Conservation (phyloP, 192 early-diverging fungal species). For the Coemansia sp. region DNA sequence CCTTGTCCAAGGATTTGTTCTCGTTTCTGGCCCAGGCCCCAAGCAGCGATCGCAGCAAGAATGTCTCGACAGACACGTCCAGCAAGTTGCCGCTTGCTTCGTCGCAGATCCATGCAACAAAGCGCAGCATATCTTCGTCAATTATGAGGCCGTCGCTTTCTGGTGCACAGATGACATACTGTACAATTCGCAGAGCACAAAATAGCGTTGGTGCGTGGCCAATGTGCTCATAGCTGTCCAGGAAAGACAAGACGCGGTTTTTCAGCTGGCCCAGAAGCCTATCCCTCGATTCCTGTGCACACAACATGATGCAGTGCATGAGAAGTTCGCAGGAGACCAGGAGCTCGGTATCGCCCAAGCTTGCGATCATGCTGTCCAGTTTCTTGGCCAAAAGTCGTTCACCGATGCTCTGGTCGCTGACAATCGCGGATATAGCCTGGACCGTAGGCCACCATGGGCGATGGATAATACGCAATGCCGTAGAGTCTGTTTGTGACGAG, state of each 20-base stretch:
- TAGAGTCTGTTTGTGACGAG: conserved; percentile 27
- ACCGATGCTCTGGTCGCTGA: not conserved
- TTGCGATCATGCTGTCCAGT: conserved; percentile 6
- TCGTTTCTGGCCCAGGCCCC: conserved; percentile 32
- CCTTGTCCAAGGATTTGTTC: not conserved
- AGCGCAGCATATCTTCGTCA: conserved; percentile 43
- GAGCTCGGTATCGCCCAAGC: conserved; percentile 21
- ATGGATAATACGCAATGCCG: not conserved
- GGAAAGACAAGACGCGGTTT: conserved; percentile 24
- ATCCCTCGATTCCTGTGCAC: not conserved
- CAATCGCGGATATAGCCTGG: conserved; percentile 17
- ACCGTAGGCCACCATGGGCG: conserved; percentile 12
- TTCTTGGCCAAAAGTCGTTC: not conserved
- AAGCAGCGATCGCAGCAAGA: conserved; percentile 25
- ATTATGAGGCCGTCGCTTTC: not conserved
- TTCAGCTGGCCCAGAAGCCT: conserved; percentile 13
- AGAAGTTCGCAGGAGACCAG: conserved; percentile 30
- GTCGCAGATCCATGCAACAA: conserved; percentile 41
- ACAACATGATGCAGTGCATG: conserved; percentile 9
- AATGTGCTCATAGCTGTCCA: conserved; percentile 22
- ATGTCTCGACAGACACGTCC: conserved; percentile 26
- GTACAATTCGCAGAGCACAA: conserved; percentile 17
- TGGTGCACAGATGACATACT: conserved; percentile 8
- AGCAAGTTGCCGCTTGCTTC: conserved; percentile 25
- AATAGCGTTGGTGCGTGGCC: conserved; percentile 46